Conservation (phyloP, 1,284 basidiomycete species). For the Entoloma clypeatum region DNA sequence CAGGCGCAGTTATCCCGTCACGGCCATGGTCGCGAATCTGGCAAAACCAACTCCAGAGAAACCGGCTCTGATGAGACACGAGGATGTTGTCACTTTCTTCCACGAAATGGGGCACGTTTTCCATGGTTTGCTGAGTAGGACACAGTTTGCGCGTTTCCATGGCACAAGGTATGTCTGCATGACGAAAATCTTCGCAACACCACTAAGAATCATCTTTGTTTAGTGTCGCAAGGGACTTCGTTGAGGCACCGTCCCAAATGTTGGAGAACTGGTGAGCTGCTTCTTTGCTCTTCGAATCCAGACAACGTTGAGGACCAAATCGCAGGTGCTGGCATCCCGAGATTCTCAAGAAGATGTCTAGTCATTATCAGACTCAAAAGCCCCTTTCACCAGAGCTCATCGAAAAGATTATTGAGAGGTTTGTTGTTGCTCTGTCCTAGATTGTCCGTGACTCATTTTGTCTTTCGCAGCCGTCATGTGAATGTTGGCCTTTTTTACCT, state of each 20-base stretch:
- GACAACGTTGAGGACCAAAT: neutral
- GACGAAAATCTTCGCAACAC: too few relatives aligned
- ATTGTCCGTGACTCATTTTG: neutral
- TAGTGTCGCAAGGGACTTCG: slow-evolving; percentile 77
- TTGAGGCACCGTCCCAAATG: slow-evolving; percentile 87
- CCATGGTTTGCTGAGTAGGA: slow-evolving; percentile 74
- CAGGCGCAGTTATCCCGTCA: slow-evolving; percentile 64
- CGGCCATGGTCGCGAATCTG: slow-evolving; percentile 85
- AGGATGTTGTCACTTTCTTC: slow-evolving; percentile 79
- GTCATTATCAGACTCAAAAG: slow-evolving; percentile 72
- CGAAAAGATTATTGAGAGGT: slow-evolving; percentile 76
- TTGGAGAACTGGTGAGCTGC: slow-evolving; percentile 75
- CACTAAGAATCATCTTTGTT: too few relatives aligned
- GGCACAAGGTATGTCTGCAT: slow-evolving; percentile 52
- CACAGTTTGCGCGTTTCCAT: slow-evolving; percentile 74
- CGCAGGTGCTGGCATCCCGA: slow-evolving; percentile 75
- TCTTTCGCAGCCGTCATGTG: slow-evolving; percentile 61
- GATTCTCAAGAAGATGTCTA: slow-evolving; percentile 72
- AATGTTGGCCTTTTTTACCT: slow-evolving; percentile 79
- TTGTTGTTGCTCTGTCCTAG: slow-evolving; percentile 9
- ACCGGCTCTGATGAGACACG: slow-evolving; percentile 80
- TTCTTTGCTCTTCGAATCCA: neutral
- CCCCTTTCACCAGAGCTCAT: slow-evolving; percentile 74
- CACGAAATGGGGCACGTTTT: slow-evolving; percentile 88
- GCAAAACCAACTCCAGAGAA: slow-evolving; percentile 77